These are phyloP conservation scores for Fusarium sp. DNA, from an alignment of 2,329 filamentous ascomycete species.

Conservation along the genomic window DNA sequence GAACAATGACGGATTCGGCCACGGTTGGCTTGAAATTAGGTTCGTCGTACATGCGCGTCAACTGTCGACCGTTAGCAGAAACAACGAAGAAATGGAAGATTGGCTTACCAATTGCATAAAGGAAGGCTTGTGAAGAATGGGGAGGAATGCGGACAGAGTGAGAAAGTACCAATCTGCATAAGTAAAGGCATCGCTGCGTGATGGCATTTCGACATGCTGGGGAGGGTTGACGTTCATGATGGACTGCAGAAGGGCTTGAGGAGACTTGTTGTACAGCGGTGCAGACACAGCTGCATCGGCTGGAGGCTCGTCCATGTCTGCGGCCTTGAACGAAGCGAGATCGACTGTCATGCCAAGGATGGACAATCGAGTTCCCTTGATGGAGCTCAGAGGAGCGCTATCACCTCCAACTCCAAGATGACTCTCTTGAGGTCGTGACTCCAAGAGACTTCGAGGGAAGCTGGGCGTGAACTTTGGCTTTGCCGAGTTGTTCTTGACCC, in stretches of 20 bases:
- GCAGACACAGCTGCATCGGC: constrained; percentile 53
- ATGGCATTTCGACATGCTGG: constrained; percentile 70
- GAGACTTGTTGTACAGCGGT: constrained; percentile 76
- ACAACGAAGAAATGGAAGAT: background rate
- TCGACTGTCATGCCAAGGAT: constrained; percentile 85
- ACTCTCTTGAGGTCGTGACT: constrained; percentile 66
- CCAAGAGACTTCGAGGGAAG: constrained; percentile 51
- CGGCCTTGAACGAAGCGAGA: constrained; percentile 76
- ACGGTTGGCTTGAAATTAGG: constrained; percentile 69
- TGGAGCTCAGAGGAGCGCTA: constrained; percentile 75
- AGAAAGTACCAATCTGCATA: constrained; percentile 83
- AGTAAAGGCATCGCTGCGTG: constrained; percentile 72
- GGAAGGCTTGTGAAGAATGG: constrained; percentile 80
- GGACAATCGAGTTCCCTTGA: constrained; percentile 81
- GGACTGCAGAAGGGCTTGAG: constrained; percentile 76
- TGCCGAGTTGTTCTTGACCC: constrained; percentile 49
- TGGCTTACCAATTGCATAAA: constrained; percentile 74
- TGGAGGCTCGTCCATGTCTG: constrained; percentile 71
- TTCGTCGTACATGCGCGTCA: constrained; percentile 78
- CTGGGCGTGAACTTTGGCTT: constrained; percentile 37
- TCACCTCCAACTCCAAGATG: constrained; percentile 75
- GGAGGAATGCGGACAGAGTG: constrained; percentile 77
- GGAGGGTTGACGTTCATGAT: constrained; percentile 70
- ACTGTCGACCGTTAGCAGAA: constrained; percentile 52
- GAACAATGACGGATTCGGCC: constrained; percentile 76